These are phyloP conservation scores for Mediolabrus comicus DNA, from an alignment of 108 stramenopile genomes.

Conservation along the genomic window DNA sequence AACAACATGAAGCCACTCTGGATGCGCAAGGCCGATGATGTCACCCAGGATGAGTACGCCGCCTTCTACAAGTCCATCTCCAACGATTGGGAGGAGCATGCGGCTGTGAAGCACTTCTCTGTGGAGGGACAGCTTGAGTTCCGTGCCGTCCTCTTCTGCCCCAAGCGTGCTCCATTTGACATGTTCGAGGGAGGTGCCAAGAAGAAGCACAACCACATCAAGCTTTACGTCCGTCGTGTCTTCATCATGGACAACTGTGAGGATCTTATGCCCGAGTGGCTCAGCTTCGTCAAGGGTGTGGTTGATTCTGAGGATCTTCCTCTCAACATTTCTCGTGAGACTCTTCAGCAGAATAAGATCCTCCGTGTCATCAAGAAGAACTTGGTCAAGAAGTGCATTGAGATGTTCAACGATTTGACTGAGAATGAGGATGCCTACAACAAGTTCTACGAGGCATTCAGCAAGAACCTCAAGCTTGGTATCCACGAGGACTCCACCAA, in stretches of 20 bases:
- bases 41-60: constrained; percentile 99
- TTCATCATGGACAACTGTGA: constrained; percentile 99
- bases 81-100: constrained; percentile 99
- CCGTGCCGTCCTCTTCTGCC: constrained; percentile 97
- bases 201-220: constrained; percentile 99
- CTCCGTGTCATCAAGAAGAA: constrained; percentile 99
- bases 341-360: constrained; percentile 99
- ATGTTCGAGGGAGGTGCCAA: constrained; percentile 99
- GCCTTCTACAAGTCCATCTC: constrained; percentile 99
- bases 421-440: constrained; percentile 99
- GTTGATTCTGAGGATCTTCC: constrained; percentile 99
- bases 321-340: constrained; percentile 99
- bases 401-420: constrained; percentile 98
- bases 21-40: constrained; percentile 99
- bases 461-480: constrained; percentile 99
- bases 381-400: constrained; percentile 99
- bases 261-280: constrained; percentile 99
- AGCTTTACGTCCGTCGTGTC: constrained; percentile 99
- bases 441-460: constrained; percentile 99
- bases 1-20: constrained; percentile 99
- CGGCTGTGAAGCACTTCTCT: constrained; percentile 99
- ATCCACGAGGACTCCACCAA: constrained; percentile 99
- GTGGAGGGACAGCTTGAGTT: constrained; percentile 99
- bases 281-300: constrained; percentile 98
- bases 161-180: constrained; percentile 99